Percentiles rank a stretch among this genome's conserved stretches.
phyloP scores from a whole-genome alignment of 345 rosid species.

The Brassica juncea region DNA sequence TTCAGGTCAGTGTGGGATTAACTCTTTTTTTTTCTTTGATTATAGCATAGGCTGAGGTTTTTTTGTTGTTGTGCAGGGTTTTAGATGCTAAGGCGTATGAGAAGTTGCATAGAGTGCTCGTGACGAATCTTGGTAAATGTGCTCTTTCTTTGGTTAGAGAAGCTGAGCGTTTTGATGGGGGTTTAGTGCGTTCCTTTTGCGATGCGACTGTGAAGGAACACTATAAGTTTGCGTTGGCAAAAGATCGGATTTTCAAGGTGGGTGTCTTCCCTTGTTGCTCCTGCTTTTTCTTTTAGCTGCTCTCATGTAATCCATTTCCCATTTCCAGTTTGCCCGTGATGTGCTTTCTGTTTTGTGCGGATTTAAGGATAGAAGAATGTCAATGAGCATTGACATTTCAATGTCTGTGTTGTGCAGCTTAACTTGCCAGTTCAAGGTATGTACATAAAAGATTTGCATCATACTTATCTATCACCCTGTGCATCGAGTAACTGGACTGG shows the following conservation, averaged over 20 bases:
- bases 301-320: slow-evolving; percentile 4
- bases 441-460: slow-evolving; percentile 13
- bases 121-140: slow-evolving; percentile 56
- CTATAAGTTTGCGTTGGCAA: slow-evolving; percentile 48
- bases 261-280: slow-evolving; percentile 11
- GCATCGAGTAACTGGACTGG: slow-evolving; percentile 1
- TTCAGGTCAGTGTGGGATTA: slow-evolving; percentile 50
- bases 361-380: slow-evolving; percentile 40
- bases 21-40: neutral
- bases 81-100: slow-evolving; percentile 63
- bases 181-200: slow-evolving; percentile 49
- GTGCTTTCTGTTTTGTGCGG: slow-evolving; percentile 58
- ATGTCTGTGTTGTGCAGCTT: slow-evolving; percentile 43
- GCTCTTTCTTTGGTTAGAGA: slow-evolving; percentile 54
- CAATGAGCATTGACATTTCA: slow-evolving; percentile 43
- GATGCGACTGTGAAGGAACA: slow-evolving; percentile 51
- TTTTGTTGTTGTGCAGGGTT: slow-evolving; percentile 42
- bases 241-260: slow-evolving; percentile 74
- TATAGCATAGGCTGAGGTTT: neutral
- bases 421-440: slow-evolving; percentile 63
- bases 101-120: slow-evolving; percentile 58
- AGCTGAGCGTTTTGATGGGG: slow-evolving; percentile 47
- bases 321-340: slow-evolving; percentile 65
- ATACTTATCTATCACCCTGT: neutral
- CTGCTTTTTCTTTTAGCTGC: neutral